Evolutionary conservation across 2,329 filamentous ascomycete genomes (phyloP).

Genomic region (Amauroascus verrucosus): DNA sequence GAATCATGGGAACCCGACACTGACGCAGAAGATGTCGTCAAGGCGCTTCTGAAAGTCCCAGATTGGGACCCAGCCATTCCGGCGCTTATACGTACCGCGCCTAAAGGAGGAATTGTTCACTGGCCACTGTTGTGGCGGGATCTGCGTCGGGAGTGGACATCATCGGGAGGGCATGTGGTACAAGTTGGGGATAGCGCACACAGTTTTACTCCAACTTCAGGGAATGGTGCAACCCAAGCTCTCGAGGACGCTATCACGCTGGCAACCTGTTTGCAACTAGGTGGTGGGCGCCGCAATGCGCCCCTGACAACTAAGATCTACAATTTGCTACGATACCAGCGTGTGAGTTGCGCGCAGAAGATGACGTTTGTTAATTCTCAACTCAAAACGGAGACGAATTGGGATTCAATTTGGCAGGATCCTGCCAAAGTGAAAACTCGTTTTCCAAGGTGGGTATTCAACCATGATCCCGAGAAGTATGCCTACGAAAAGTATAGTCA

Average conservation of each 20-base stretch:
- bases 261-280: not conserved
- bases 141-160: not conserved
- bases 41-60: not conserved
- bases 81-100: not conserved
- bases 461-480: not conserved
- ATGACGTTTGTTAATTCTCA: not conserved
- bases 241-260: not conserved
- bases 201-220: not conserved
- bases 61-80: not conserved
- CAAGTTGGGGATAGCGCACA: not conserved
- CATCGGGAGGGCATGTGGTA: not conserved
- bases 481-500: not conserved
- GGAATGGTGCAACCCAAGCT: not conserved
- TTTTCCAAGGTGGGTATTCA: not conserved
- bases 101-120: not conserved
- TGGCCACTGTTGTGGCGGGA: not conserved
- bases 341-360: not conserved
- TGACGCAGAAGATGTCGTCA: not conserved
- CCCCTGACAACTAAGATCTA: not conserved
- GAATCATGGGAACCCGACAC: not conserved
- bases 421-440: not conserved
- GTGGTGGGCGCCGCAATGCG: not conserved
- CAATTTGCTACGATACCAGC: not conserved
- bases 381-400: not conserved
- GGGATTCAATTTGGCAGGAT: not conserved